Conservation (phyloP, 164 flowering plant genomes). For the Nymphaea thermarum region DNA sequence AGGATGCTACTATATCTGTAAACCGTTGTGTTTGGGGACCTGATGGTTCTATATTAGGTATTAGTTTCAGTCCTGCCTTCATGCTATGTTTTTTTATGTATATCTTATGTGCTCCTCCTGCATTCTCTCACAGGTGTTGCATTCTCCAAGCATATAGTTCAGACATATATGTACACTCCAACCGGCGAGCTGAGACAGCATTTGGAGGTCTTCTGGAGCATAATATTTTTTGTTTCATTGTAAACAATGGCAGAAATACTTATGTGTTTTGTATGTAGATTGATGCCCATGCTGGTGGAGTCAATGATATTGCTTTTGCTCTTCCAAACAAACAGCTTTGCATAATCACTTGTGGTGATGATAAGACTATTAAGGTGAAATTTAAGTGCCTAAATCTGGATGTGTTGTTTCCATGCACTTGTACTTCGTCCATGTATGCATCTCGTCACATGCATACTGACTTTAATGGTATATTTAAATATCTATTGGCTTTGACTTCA, state of each 20-base stretch:
- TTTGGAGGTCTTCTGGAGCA: slow-evolving; percentile 24
- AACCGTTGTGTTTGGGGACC: slow-evolving; percentile 44
- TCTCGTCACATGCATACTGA: background rate
- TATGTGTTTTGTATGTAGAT: slow-evolving; percentile 19
- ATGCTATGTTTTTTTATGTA: background rate
- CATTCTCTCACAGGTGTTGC: slow-evolving; percentile 38
- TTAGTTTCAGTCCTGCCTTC: background rate
- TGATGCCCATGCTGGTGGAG: slow-evolving; percentile 66
- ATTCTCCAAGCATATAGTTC: slow-evolving; percentile 53
- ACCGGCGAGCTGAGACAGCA: slow-evolving; percentile 45
- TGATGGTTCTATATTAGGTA: slow-evolving; percentile 41
- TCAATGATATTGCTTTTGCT: slow-evolving; percentile 65
- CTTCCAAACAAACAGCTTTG: slow-evolving; percentile 51
- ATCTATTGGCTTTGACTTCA: background rate
- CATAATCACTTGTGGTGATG: slow-evolving; percentile 69
- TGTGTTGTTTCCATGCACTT: background rate
- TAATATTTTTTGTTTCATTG: background rate
- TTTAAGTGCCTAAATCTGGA: background rate
- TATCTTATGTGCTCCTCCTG: background rate
- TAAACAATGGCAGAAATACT: background rate
- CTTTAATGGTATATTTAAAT: background rate
- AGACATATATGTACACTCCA: slow-evolving; percentile 35
- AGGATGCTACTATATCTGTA: slow-evolving; percentile 31
- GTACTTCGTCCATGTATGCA: background rate
- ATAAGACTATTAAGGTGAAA: slow-evolving; percentile 53